Base-by-base conservation (phyloP, 768 basidiomycete species). In the Rhizopogon sp. region DNA sequence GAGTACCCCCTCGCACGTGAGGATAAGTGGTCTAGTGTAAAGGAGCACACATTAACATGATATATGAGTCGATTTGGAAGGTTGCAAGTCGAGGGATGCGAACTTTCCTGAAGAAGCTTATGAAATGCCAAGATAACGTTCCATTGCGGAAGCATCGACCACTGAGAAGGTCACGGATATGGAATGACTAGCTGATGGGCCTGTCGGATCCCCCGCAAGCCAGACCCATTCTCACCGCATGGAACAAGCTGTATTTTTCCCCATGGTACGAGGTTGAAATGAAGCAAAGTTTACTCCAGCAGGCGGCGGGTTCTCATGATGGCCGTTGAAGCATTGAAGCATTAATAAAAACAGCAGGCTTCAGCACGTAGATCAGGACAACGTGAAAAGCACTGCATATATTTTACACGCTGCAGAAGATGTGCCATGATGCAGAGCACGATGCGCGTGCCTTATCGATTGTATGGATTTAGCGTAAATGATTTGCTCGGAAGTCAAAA, bases 361-460 rank as follows among this genome's bases (percentile, higher is more conserved):
- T 51, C 46, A 40, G 52, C 51, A 47, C 52, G 55, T 40, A 47
- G 46, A 51, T 43, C 43, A 58, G 40, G 28, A 42, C 55, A 64
- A 56, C 64, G 56, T 61, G 59, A 59, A 29, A 39, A 20, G 62
- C 56, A 64, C 56, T 64, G 66, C 66, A 37, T 37, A 37, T 13
- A 5, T 25, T 25, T 11, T 67, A 60, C 62, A 62, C 58, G 62
- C 20, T 35, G 14, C 20, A 37, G 17, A 49, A 35, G 31, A 53
- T 53, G 35, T 10, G 33, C 31, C 52, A 52, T 37, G 62, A 67
- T 69, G 63, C 65, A 69, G 63, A 56, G 39, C 66, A 65, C 61
- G 63, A 62, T 25, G 55, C 39, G 29, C n/a, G 54, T 62, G 54
- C 58, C 58, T 67, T 69, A 61, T 67, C 63, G 61, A 63, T 65